Base-by-base conservation (phyloP, 2,329 filamentous ascomycete species). In the Alternaria ethzedia region DNA sequence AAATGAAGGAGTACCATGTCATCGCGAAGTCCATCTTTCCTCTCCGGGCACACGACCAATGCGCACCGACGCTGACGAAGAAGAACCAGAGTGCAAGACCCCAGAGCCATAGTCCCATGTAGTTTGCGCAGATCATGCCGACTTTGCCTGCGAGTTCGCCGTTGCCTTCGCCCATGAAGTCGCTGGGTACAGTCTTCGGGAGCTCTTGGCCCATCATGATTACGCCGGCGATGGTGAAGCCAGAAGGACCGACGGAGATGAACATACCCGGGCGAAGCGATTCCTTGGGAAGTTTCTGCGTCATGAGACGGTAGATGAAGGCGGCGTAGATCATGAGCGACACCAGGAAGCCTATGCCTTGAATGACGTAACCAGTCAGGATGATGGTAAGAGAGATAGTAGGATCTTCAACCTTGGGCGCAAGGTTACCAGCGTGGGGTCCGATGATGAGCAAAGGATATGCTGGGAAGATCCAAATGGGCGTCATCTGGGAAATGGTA, bases 281-380 rank as follows among this genome's bases (percentile, higher is more conserved):
- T 73, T 95, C 92, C 58, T 87, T 86, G 0, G 93, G 93, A 0
- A 96, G 83, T 72, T 96, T 96, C 74, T 95, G 91, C 0, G 92
- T 95, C 92, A 96, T 96, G 26, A 96, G 85, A 28, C 93, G 88
- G 76, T 96, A 96, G 54, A 96, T 87, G 75, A 94, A 96, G 54
- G 93, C 91, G 1, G 91, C 88, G 66, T 93, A 94, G 25, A 96
- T 91, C 90, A 94, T 94, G 62, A 95, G 86, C 0, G 86, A 86
- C 46, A 90, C 85, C 67, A 90, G 77, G 71, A 89, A 90, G 2
- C 88, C 88, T 52, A 89, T 86, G n/a, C 88, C 88, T 76, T 90
- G 88, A 36, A 89, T 84, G 4, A 87, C 84, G 60, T 84, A 86
- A 11, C 87, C 88, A 6, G 86, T 86, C 43, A 90, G 78, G 30